Evolutionary conservation across 352 stramenopile genomes (phyloP), one percentile per base, ranked within the genome.

Genomic region (Phytophthora citrophthora): DNA sequence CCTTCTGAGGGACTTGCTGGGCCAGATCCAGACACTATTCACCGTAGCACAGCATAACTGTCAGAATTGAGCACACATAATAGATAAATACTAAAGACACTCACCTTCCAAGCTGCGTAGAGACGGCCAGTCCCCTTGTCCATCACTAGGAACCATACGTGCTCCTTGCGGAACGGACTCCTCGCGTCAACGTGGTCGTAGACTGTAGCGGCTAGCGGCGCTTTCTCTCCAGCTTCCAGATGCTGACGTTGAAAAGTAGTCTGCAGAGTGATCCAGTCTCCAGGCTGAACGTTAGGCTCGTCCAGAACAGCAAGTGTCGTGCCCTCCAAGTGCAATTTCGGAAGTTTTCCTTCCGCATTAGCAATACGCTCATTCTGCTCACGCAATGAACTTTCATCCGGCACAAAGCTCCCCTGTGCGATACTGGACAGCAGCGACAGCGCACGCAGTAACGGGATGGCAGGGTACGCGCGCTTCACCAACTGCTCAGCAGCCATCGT

Each of bases 251-350:
- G 65, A 43, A 91, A 40, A 9, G 51, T 77, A 15, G 88, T 72
- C 53, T 87, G 68, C 31, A 91, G 55, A n/a, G 83, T 95, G 50
- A 95, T 64, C 81, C 80, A 95, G 63, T 95, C 87, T 48, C 81
- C 76, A 31, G 87, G 78, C 38, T 89, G 86, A 44, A 92, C 74
- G 56, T 83, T 90, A 2, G 59, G 43, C 61, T 95, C 85, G 46
- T 93, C 85, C 15, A 88, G 62, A 11, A 93, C 84, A 18, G 58
- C 52, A 34, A 93, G 54, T 43, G 77, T 81, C 36, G 77, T 73
- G 23, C 51, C 56, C 10, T 79, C 46, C 36, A 77, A 44, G 15
- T 72, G 56, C 29, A 77, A 60, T 16, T 74, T 62, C 15, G 81
- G 81, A 4, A 90, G 61, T 39, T 70, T 55, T 2, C 55, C 55